Evolutionary conservation across 2,329 filamentous ascomycete species (phyloP), one percentile per base, ranked within the genome.

Genomic region (Monilinia polystroma): DNA sequence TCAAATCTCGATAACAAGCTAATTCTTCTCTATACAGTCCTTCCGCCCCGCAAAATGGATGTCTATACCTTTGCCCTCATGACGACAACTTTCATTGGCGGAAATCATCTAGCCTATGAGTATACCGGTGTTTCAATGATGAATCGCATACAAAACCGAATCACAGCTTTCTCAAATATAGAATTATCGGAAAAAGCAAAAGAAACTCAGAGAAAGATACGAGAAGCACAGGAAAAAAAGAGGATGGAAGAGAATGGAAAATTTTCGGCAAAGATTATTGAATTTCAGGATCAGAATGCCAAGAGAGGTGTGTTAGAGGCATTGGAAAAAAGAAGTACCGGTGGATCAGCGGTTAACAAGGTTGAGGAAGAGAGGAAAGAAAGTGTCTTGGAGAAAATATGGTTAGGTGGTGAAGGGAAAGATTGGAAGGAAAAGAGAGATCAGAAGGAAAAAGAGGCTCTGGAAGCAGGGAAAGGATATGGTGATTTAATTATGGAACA

Each of bases 31-130:
- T 41, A 49, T 23, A 18, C 18, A 59, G 73, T 81, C 20, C 76
- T 88, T 12, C 86, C 86, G 12, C 86, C 86, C 0, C 84, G 86
- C 56, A 88, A 88, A 76, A 76, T 89, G 60, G 86, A 88, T 73
- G 72, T 84, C 64, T 87, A 86, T 77, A 88, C 85, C 23, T 79
- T 86, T 71, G 79, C 79, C 0, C 80, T 88, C 10, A 76, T 80
- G 53, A 75, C 79, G 38, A 80, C 80, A 2, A 75, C 72, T 10
- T 70, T 72, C 26, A 52, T 73, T 2, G 72, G 70, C 41, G 72
- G 67, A 3, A 76, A 77, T 63, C 72, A 77, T n/a, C 65, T 77
- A 16, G 63, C 70, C 1, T 64, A 68, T 16, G 71, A 75, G 54
- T 75, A 74, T 53, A 76, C 73, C 2, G 75, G 76, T 10, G 64